Base-by-base conservation (phyloP, 31 red algal genomes). In the Odonthalia washingtoniensis region DNA sequence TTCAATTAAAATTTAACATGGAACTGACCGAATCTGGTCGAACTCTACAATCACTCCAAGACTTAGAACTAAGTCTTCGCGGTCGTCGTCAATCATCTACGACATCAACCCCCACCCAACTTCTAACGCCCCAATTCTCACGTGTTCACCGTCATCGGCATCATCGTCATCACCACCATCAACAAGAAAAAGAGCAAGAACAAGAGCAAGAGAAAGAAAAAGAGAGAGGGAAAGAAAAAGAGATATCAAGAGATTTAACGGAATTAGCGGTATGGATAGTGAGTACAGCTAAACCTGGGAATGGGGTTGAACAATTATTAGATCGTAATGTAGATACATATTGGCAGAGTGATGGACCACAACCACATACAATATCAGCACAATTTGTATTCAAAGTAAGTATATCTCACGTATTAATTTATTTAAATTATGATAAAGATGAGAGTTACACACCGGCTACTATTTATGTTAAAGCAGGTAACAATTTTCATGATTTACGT, bases 271-370 rank as follows among this genome's bases (percentile, higher is more conserved):
- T 84, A 6, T 98, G 96, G 96, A 72, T 67, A 2, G 93, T 95
- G 1, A 93, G 89, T 46, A 93, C 93, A 16, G 92, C 96, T 21
- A 98, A 98, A 82, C 87, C 90, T 17, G 96, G 96, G 24, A 95
- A 95, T 68, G 96, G 96, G n/a, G 90, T 98, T 24, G 93, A 93
- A 30, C 78, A 88, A 45, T 40, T 98, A 3, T 81, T 89, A n/a
- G 96, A 98, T 81, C 75, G 65, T 2, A 85, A 80, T 74, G 43
- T 88, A 34, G 74, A 93, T 27, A 98, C 96, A 0, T 98, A 90
- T 65, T 98, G 89, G 89, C 96, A 98, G 66, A 81, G 76, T 0
- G 96, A 98, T 62, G 92, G 92, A 12, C 80, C 89, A 24, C 92
- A 95, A 64, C 96, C 96, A 6, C 96, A 98, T 74, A 88, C 90